Conservation (phyloP, 1,139 yeast species). For the Candida tropicalis region DNA sequence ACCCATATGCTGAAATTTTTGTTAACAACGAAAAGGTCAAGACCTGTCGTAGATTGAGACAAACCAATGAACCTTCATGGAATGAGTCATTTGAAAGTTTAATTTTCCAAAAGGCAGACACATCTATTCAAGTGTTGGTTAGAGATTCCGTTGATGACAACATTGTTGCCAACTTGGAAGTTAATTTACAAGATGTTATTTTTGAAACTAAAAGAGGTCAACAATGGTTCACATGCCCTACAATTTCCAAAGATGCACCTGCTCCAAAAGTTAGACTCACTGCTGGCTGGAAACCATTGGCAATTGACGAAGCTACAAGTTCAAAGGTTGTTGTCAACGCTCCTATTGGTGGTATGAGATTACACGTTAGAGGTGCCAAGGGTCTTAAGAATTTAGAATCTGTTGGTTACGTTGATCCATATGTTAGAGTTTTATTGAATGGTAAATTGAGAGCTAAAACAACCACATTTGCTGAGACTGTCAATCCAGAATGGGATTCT, state of each 20-base stretch:
- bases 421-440: conserved; percentile 57
- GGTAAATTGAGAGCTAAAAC: conserved; percentile 63
- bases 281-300: conserved; percentile 74
- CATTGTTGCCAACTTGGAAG: conserved; percentile 55
- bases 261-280: conserved; percentile 54
- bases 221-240: conserved; percentile 51
- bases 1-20: conserved; percentile 70
- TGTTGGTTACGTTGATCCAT: conserved; percentile 76
- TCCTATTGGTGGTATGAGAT: conserved; percentile 67
- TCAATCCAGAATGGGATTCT: conserved; percentile 58
- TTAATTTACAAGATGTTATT: conserved; percentile 55
- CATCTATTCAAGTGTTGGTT: conserved; percentile 55
- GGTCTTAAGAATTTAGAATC: conserved; percentile 62
- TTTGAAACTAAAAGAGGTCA: conserved; percentile 57
- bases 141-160: conserved; percentile 56
- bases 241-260: conserved; percentile 31
- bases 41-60: conserved; percentile 61
- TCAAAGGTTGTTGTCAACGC: conserved; percentile 49
- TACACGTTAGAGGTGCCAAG: conserved; percentile 57
- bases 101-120: conserved; percentile 58
- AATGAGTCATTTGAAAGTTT: conserved; percentile 63
- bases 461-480: conserved; percentile 53
- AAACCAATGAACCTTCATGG: conserved; percentile 74
- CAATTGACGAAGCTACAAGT: conserved; percentile 51
- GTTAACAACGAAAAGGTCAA: conserved; percentile 57